phyloP scores from a whole-genome alignment of 2,329 filamentous ascomycete species.

The Beauveria australis region DNA sequence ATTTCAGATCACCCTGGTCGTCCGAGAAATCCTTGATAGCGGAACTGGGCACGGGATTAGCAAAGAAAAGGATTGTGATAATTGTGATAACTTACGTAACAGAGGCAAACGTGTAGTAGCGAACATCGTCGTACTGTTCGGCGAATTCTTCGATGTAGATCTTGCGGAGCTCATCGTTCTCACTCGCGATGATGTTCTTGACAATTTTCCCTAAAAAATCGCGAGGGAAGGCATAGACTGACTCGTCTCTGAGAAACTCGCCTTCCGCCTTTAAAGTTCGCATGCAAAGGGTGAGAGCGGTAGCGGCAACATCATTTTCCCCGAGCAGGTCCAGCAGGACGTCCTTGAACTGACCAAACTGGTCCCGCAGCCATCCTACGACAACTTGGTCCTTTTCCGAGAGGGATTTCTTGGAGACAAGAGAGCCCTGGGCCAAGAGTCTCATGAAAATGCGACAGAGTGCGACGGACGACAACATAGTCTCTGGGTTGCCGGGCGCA shows the following conservation, averaged over 20 bases:
- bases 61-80: conserved; percentile 19
- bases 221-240: conserved; percentile 62
- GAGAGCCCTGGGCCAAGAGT: conserved; percentile 63
- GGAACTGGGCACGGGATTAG: conserved; percentile 16
- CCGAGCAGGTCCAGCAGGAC: conserved; percentile 54
- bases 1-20: conserved; percentile 10
- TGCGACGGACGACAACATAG: conserved; percentile 65
- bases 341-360: conserved; percentile 62
- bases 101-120: conserved; percentile 71
- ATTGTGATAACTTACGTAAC: conserved; percentile 50
- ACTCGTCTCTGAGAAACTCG: conserved; percentile 49
- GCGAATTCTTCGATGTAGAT: conserved; percentile 74
- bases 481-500: conserved; percentile 41
- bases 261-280: conserved; percentile 74
- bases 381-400: conserved; percentile 69
- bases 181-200: conserved; percentile 48
- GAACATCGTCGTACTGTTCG: conserved; percentile 73
- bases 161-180: conserved; percentile 51
- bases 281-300: conserved; percentile 73
- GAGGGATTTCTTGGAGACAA: conserved; percentile 56
- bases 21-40: conserved; percentile 19
- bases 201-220: conserved; percentile 60
- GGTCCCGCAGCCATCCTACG: conserved; percentile 68
- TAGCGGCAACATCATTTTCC: conserved; percentile 56
- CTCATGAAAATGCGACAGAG: conserved; percentile 81